Evolutionary conservation across 495 filamentous ascomycete species (phyloP).

Genomic region (Talaromyces borbonicus): DNA sequence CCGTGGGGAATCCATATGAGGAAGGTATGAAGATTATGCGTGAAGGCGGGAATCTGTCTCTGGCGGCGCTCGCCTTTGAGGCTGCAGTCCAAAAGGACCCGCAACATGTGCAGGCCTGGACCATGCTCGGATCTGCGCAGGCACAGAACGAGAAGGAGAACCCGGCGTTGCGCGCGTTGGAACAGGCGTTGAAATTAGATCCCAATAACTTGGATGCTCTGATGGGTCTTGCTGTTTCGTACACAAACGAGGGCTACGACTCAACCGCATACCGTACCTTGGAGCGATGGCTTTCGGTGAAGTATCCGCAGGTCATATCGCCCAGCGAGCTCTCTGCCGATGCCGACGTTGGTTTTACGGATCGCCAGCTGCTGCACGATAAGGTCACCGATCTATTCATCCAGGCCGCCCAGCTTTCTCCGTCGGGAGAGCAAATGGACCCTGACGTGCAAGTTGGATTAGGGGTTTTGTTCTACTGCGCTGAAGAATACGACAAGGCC

Average conservation of each 20-base stretch:
- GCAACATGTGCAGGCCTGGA: constrained; percentile 85
- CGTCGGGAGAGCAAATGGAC: constrained; percentile 83
- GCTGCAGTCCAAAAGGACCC: constrained; percentile 86
- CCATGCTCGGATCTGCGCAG: constrained; percentile 78
- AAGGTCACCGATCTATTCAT: constrained; percentile 87
- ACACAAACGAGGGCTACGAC: constrained; percentile 98
- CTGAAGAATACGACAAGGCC: constrained; percentile 94
- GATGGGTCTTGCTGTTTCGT: constrained; percentile 95
- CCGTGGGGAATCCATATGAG: constrained; percentile 68
- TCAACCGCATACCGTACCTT: constrained; percentile 92
- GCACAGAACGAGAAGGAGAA: constrained; percentile 98
- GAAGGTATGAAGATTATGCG: constrained; percentile 87
- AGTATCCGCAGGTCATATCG: constrained; percentile 73
- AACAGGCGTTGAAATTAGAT: constrained; percentile 82
- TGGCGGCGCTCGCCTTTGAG: constrained; percentile 95
- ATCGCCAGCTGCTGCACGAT: constrained; percentile 82
- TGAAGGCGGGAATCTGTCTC: constrained; percentile 83
- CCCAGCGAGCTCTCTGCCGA: constrained; percentile 56
- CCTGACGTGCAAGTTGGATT: constrained; percentile 96
- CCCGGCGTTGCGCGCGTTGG: constrained; percentile 93
- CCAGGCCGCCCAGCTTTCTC: constrained; percentile 80
- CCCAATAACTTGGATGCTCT: constrained; percentile 77
- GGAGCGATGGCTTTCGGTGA: constrained; percentile 89
- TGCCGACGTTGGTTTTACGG: constrained; percentile 79
- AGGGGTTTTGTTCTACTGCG: constrained; percentile 95